A percentile compares a stretch with the other conserved stretches of the same genome.
phyloP scores from a whole-genome alignment of 2,329 filamentous ascomycete species.

The Neocatenulostroma microsporum region DNA sequence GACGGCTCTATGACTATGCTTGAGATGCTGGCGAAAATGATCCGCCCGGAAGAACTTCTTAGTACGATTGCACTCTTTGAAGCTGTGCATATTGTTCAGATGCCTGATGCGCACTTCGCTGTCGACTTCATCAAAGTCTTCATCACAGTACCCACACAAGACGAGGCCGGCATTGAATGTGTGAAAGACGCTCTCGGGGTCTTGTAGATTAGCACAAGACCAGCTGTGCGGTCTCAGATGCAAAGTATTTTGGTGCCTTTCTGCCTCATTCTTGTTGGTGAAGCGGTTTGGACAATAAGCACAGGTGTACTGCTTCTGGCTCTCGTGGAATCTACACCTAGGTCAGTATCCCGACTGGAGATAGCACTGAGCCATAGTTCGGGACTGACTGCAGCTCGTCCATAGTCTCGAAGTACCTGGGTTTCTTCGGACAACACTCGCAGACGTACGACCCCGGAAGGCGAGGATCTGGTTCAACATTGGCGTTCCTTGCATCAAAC shows the following conservation, averaged over 20 bases:
- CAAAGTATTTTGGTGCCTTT: conserved; percentile 90
- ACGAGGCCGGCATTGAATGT: conserved; percentile 57
- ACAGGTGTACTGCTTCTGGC: conserved; percentile 95
- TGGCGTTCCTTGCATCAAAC: too few species aligned
- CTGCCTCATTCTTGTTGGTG: conserved; percentile 98
- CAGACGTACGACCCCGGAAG: conserved; percentile 62
- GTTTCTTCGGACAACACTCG: conserved; percentile 94
- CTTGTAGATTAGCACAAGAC: conserved; percentile 80
- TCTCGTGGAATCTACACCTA: conserved; percentile 72
- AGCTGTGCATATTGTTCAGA: conserved; percentile 87
- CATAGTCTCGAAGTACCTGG: conserved; percentile 82
- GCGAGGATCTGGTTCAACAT: too few species aligned
- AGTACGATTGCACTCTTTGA: conserved; percentile 92
- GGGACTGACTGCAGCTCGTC: conserved; percentile 81
- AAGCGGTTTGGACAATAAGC: conserved; percentile 89
- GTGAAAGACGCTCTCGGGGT: conserved; percentile 75
- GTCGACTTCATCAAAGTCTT: conserved; percentile 85
- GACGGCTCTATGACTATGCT: conserved; percentile 93
- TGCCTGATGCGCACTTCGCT: conserved; percentile 84
- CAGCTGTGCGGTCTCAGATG: conserved; percentile 89
- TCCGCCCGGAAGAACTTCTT: conserved; percentile 98
- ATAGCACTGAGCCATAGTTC: background rate
- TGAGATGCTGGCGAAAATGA: conserved; percentile 95
- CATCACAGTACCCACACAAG: conserved; percentile 88
- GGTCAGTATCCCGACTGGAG: background rate